These are phyloP conservation scores for Boletus sp. DNA, from an alignment of 768 basidiomycete species.

Conservation along the genomic window DNA sequence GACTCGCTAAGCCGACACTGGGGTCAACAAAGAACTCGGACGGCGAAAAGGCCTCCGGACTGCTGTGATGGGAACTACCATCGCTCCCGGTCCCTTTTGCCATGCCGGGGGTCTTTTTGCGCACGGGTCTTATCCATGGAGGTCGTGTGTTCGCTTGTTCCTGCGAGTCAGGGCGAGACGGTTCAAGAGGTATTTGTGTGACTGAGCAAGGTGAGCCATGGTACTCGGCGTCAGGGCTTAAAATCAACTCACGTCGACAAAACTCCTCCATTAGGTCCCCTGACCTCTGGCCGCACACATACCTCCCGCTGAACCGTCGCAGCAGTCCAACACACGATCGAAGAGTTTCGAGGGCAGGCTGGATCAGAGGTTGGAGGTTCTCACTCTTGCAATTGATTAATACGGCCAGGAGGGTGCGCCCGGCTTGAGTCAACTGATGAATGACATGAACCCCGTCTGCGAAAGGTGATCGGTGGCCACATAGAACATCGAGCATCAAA, in stretches of 20 bases:
- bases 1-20: slow-evolving; percentile 19
- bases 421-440: slow-evolving; percentile 92
- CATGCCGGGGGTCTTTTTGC: slow-evolving; percentile 63
- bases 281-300: slow-evolving; percentile 87
- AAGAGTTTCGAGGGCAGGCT: slow-evolving; percentile 80
- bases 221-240: neutral
- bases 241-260: slow-evolving; percentile 65
- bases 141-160: slow-evolving; percentile 54
- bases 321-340: slow-evolving; percentile 87
- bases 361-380: slow-evolving; percentile 68
- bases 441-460: slow-evolving; percentile 93
- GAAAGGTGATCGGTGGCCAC: slow-evolving; percentile 12
- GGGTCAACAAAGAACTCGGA: slow-evolving; percentile 63
- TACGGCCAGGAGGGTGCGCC: slow-evolving; percentile 84
- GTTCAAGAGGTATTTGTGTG: slow-evolving; percentile 85
- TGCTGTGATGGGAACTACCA: slow-evolving; percentile 46
- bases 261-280: slow-evolving; percentile 96
- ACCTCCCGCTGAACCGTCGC: slow-evolving; percentile 85
- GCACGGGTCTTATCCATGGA: slow-evolving; percentile 88
- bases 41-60: slow-evolving; percentile 65
- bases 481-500: slow-evolving; percentile 2
- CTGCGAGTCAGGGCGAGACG: slow-evolving; percentile 50
- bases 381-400: slow-evolving; percentile 87
- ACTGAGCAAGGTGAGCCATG: slow-evolving; percentile 40
- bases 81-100: slow-evolving; percentile 44